Evolutionary conservation across 495 filamentous ascomycete species (phyloP), one percentile per base, ranked within the genome.

Genomic region (Penicillium nucicola): DNA sequence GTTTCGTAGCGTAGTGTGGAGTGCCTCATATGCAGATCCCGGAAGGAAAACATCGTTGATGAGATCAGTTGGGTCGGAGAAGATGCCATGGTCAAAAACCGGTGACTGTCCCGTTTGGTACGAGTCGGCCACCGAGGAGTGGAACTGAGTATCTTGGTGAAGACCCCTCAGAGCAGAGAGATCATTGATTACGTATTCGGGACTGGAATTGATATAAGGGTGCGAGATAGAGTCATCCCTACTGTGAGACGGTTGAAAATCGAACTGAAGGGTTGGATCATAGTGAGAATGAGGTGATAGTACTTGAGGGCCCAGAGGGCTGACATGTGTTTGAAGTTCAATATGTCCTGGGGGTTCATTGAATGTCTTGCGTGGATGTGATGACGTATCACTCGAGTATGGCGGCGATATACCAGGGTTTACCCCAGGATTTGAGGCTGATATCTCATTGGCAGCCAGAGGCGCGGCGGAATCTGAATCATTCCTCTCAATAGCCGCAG

Each of bases 1-100:
- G 39, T 70, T 70, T 19, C 67, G 55, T 18, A 70, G 51, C 0
- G 67, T 53, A 1, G 62, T 67, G 37, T 70, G 67, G 32, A 70
- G 61, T 12, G 65, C 62, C 38, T 67, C 64, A 20, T 68, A 70
- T 1, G 65, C 65, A 2, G 67, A 70, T 4, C 62, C 67, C 4
- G 67, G 67, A 13, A 68, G 45, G 31, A 69, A 69, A 18, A 69
- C 56, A 56, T 65, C 58, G 31, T 67, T 64, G 12, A 52, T 56
- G 12, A 61, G 46, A 37, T 65, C 56, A 4, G 52, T 50, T 18
- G 57, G 58, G 33, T 62, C 61, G 3, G 64, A 65, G 45, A 68
- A 65, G 12, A 62, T 48, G 33, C 45, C 46, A 18, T 62, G 56
- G 47, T 62, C 54, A 38, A 68, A 63, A 0, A 65, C 34, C 13